These are phyloP conservation scores for Talaromyces nanjingensis DNA, from an alignment of 495 filamentous ascomycete genomes.

Conservation along the genomic window DNA sequence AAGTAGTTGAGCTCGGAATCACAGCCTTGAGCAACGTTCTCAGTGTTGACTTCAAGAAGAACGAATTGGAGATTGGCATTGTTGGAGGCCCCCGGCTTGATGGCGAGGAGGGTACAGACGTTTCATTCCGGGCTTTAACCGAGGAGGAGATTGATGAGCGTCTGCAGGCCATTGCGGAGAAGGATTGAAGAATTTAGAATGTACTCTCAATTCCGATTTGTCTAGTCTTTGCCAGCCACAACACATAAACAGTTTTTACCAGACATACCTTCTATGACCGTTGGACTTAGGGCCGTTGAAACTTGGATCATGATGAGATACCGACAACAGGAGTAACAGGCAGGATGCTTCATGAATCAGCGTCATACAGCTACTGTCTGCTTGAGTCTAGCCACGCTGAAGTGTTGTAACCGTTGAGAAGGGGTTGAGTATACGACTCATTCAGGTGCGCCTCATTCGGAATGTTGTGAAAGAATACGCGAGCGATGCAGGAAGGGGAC, in stretches of 20 bases:
- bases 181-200: slow-evolving; percentile 58
- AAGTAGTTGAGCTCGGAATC: slow-evolving; percentile 95
- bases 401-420: background rate
- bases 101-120: slow-evolving; percentile 70
- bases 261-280: background rate
- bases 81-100: slow-evolving; percentile 76
- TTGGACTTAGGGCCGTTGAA: background rate
- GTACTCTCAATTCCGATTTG: slow-evolving; percentile 35
- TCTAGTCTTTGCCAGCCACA: background rate
- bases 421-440: background rate
- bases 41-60: slow-evolving; percentile 99
- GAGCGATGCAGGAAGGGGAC: background rate
- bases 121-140: slow-evolving; percentile 79
- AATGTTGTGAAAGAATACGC: background rate
- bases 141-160: slow-evolving; percentile 98
- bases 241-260: background rate
- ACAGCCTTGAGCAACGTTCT: slow-evolving; percentile 89
- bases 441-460: slow-evolving; percentile 4
- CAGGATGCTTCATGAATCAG: background rate
- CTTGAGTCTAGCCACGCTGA: background rate
- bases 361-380: background rate
- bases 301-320: background rate
- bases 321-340: background rate
- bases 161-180: slow-evolving; percentile 94
- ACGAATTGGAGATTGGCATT: slow-evolving; percentile 94